phyloP scores from a whole-genome alignment of 768 basidiomycete species.

The Suillus brevipes region DNA sequence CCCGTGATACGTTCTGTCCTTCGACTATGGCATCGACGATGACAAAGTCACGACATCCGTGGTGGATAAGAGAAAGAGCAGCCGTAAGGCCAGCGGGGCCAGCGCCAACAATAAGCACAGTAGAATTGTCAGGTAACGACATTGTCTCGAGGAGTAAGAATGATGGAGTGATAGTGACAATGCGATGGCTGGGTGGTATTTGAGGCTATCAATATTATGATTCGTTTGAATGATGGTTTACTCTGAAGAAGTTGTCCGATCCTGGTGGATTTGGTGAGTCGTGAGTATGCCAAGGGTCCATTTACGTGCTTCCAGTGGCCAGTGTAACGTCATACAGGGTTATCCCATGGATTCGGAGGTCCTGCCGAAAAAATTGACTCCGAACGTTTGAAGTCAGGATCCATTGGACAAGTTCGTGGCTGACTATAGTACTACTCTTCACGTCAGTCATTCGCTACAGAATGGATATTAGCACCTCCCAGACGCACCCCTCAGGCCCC shows the following conservation, averaged over 20 bases:
- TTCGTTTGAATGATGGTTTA: background rate
- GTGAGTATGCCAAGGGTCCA: no score
- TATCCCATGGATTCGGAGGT: no score
- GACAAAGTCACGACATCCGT: constrained; percentile 27
- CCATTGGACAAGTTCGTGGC: constrained; percentile 9
- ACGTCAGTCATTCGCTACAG: constrained; percentile 37
- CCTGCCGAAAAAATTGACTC: no score
- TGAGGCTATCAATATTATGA: background rate
- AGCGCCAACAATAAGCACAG: constrained; percentile 51
- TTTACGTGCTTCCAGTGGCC: no score
- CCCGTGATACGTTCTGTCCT: constrained; percentile 38
- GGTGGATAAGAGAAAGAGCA: constrained; percentile 46
- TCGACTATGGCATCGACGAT: constrained; percentile 37
- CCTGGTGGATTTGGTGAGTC: no score
- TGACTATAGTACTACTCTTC: constrained; percentile 2
- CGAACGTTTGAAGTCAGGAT: no score
- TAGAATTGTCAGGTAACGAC: constrained; percentile 21
- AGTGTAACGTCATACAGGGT: no score
- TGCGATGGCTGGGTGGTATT: background rate
- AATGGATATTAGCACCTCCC: constrained; percentile 73
- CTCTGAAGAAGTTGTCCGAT: no score
- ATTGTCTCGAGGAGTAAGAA: background rate
- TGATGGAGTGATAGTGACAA: background rate
- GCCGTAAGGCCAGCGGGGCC: constrained; percentile 49
- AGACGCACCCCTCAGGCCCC: background rate